These are phyloP conservation scores for Quercus bicolor DNA, from an alignment of 306 rosid species.

Conservation along the genomic window DNA sequence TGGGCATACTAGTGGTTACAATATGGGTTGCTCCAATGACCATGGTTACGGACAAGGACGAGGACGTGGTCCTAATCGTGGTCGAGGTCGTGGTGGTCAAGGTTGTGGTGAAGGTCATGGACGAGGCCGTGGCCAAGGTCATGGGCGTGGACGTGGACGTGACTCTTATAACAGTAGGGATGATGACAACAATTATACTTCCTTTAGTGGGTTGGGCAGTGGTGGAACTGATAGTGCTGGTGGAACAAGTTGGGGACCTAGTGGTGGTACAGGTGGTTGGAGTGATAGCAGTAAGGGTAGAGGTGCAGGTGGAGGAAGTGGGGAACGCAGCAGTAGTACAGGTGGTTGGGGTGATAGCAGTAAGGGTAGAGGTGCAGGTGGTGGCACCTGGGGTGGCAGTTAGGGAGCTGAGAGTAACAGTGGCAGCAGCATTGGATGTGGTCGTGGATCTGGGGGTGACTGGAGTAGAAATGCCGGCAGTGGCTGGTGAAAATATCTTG, in stretches of 20 bases:
- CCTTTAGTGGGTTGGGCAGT: neutral
- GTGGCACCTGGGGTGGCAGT: neutral
- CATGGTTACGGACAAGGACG: neutral
- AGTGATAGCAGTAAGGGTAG: neutral
- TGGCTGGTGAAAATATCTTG: no score
- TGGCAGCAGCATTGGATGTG: no score
- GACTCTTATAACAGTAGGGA: neutral
- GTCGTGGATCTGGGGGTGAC: no score
- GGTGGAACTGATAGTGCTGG: neutral
- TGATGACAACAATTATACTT: neutral
- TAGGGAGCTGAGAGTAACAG: no score
- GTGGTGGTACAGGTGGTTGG: neutral
- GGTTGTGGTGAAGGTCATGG: conserved; percentile 8
- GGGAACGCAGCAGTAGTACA: no score
- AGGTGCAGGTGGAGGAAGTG: no score
- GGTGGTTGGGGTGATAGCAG: neutral
- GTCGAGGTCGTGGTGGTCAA: neutral
- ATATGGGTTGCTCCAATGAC: neutral
- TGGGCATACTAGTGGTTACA: neutral
- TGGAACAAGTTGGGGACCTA: neutral
- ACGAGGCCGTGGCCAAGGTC: neutral
- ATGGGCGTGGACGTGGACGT: neutral
- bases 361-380: neutral
- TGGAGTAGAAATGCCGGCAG: no score
- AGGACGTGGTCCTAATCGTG: neutral